Percentiles rank a stretch among this genome's conserved stretches.
Evolutionary conservation across 306 rosid species (phyloP).

Genomic region (Ammopiptanthus mongolicus): DNA sequence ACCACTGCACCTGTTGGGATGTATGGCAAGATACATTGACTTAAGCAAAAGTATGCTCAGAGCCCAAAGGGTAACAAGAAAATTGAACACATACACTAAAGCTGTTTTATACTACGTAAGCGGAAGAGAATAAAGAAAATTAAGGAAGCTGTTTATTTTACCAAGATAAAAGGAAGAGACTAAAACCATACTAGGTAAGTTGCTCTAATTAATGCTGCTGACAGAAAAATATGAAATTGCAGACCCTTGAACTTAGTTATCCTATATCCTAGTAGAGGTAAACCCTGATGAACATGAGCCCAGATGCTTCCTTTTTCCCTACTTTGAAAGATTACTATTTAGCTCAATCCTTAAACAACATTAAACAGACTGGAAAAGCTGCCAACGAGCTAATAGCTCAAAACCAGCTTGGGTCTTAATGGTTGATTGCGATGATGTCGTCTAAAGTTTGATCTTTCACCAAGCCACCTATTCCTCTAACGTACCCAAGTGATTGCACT

Average conservation of each 20-base stretch:
- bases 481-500: too few species aligned
- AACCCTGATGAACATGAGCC: background rate
- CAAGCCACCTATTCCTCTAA: too few species aligned
- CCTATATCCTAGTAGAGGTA: background rate
- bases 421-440: background rate
- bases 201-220: background rate
- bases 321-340: background rate
- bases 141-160: background rate
- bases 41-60: background rate
- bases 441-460: too few species aligned
- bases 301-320: background rate
- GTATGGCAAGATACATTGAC: constrained; percentile 1
- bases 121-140: background rate
- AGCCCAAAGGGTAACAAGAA: background rate
- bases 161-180: background rate
- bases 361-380: background rate
- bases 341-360: background rate
- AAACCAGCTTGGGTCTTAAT: background rate
- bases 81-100: background rate
- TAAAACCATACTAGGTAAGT: background rate
- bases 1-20: constrained; percentile 94
- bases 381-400: background rate
- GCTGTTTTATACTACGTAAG: background rate
- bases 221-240: background rate
- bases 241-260: background rate